These are phyloP conservation scores for Rachicladosporium sp. DNA, from an alignment of 2,329 filamentous ascomycete genomes.

Conservation along the genomic window DNA sequence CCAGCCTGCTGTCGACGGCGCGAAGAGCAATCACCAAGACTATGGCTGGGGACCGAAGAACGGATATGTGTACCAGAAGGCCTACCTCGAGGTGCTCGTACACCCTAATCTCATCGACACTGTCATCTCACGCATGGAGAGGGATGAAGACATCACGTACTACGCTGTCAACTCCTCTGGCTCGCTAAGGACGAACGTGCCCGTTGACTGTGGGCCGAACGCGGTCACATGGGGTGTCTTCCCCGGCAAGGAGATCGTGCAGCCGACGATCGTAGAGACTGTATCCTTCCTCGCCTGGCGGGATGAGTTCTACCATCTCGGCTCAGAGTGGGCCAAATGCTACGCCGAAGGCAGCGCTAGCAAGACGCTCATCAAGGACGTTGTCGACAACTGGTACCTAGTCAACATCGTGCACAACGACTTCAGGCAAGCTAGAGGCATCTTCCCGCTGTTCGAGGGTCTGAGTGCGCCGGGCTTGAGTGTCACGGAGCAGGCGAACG, in stretches of 20 bases:
- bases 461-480: slow-evolving; percentile 29
- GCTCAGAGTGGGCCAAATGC: slow-evolving; percentile 88
- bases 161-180: slow-evolving; percentile 83
- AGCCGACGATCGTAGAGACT: slow-evolving; percentile 97
- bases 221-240: slow-evolving; percentile 99
- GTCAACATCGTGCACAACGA: slow-evolving; percentile 98
- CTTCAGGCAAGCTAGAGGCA: slow-evolving; percentile 70
- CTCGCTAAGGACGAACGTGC: slow-evolving; percentile 71
- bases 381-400: slow-evolving; percentile 87
- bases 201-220: slow-evolving; percentile 69
- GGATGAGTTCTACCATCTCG: slow-evolving; percentile 89
- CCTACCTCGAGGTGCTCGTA: slow-evolving; percentile 85
- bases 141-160: slow-evolving; percentile 75
- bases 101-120: slow-evolving; percentile 67
- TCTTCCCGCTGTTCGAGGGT: slow-evolving; percentile 78
- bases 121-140: slow-evolving; percentile 64
- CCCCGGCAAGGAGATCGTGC: slow-evolving; percentile 97
- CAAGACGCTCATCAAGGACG: slow-evolving; percentile 62
- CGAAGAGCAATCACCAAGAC: slow-evolving; percentile 72
- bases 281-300: slow-evolving; percentile 98
- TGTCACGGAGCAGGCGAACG: slow-evolving; percentile 6
- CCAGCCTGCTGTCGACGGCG: slow-evolving; percentile 85
- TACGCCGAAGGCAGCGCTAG: slow-evolving; percentile 66
- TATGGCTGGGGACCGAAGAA: slow-evolving; percentile 92
- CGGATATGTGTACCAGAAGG: slow-evolving; percentile 97